Evolutionary conservation across 805 yeast genomes (phyloP), one percentile per base, ranked within the genome.

Genomic region (Candida patagonica): DNA sequence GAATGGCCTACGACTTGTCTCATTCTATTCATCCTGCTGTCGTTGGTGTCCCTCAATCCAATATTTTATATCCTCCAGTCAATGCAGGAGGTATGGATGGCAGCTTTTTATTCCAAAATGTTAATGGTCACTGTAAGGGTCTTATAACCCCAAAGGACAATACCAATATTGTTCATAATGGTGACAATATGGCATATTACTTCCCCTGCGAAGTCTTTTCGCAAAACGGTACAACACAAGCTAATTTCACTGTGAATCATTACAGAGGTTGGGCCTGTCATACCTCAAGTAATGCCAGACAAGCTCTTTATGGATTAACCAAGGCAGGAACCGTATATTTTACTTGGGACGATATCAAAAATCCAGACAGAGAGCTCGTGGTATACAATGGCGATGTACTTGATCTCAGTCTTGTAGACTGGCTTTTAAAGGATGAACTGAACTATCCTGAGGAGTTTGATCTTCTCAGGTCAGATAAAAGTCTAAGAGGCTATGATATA

Each of bases 261-360:
- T 88, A 87, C 57, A 62, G 68, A 35, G 96, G 96, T 6, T 87
- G 84, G 75, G 94, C 89, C 1, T 89, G 97, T 58, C 96, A 92
- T 61, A 83, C 96, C 1, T 71, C 84, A 3, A 52, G 70, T 6
- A 47, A 54, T 1, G 88, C 95, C 0, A 74, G 97, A 54, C 59
- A 71, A 2, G 70, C 81, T 1, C 89, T 73, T 56, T 83, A 81
- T 57, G 49, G 55, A 30, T 62, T 83, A 50, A 59, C 71, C 20
- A 72, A 70, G 26, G 62, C 69, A 22, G 95, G 89, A 5, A 86
- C 82, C 47, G 80, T 89, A 4, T 87, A 73, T 59, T 92, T 79
- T 62, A 78, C 87, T 5, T 92, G 98, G 98, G 85, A 84, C 41
- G 94, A 83, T 50, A 69, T 89, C 46, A 67, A 64, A 44, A 77